Percentiles rank a stretch among this genome's conserved stretches.
These are phyloP conservation scores for Ligustrum vulgare DNA, from an alignment of 257 asterid genomes.

Conservation along the genomic window DNA sequence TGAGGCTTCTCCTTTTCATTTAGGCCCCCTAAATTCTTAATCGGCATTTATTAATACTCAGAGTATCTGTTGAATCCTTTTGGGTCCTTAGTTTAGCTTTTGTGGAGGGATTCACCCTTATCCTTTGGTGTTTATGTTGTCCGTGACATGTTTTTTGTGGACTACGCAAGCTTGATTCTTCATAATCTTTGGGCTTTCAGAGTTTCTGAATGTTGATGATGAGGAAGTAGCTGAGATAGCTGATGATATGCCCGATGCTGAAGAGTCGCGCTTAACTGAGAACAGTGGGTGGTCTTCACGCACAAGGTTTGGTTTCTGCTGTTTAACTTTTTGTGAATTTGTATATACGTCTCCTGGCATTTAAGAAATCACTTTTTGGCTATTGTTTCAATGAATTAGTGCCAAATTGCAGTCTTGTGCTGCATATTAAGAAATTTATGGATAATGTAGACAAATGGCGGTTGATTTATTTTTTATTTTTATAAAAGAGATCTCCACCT, in stretches of 20 bases:
- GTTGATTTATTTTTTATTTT: background rate
- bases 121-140: background rate
- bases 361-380: background rate
- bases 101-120: background rate
- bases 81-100: background rate
- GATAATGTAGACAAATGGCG: background rate
- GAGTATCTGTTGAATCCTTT: background rate
- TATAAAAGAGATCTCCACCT: background rate
- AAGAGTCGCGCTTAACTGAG: conserved; percentile 57
- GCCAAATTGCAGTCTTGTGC: background rate
- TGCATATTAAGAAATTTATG: background rate
- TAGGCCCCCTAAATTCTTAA: background rate
- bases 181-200: conserved; percentile 45
- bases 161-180: conserved; percentile 6
- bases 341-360: background rate
- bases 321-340: background rate
- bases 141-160: conserved; percentile 8
- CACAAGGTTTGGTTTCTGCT: conserved; percentile 59
- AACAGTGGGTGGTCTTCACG: conserved; percentile 99
- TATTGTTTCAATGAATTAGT: background rate
- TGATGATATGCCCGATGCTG: conserved; percentile 66
- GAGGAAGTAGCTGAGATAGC: conserved; percentile 72
- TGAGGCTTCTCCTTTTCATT: conserved; percentile 11
- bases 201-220: conserved; percentile 80
- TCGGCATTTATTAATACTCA: background rate